Evolutionary conservation across 352 stramenopile genomes (phyloP), one percentile per base, ranked within the genome.

Genomic region (Pythium dissimile): DNA sequence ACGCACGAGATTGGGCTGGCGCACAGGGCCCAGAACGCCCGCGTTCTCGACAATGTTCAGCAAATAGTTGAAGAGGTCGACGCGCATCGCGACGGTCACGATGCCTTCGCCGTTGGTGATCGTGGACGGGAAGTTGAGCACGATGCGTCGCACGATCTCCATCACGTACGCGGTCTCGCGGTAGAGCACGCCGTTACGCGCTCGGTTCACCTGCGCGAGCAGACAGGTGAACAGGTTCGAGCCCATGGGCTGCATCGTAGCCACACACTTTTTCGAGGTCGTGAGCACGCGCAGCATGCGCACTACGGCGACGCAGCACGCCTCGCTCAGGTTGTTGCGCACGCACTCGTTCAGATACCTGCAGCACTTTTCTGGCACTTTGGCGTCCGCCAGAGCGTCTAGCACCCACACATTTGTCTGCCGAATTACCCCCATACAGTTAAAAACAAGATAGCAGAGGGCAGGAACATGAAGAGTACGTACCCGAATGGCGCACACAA

Each of bases 401-500:
- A 93, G 44, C 18, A 90, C 59, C 61, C 66, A 84, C 1, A 77
- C 73, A 48, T 93, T 81, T 43, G 88, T 79, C 81, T 92, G 41
- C 9, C 16, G 16, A 45, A 37, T 35, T 13, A 56, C 5, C 37
- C 23, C 9, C 20, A 24, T 44, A 43, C 28, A 46, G 15, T 18
- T 10, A 23, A 43, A 20, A 15, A 26, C 18, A n/a, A 38, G 31
- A 37, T 37, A 8, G 8, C 35, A 31, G 18, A 30, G n/a, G n/a
- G 16, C 18, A 20, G 38, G 16, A 7, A 45, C 8, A 27, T 13
- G 7, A 8, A 9, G 39, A 6, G 11, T 20, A 55, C 54, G 28
- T 80, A 94, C 84, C 66, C 88, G 72, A n/a, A 90, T 35, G 1
- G 76, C 67, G 37, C 83, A 92, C 21, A 92, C 72, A 41, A 95